Percentiles rank a stretch among this genome's conserved stretches.
Evolutionary conservation across 202 grass and related monocot genomes (phyloP).

Genomic region (Hordeum pubiflorum): DNA sequence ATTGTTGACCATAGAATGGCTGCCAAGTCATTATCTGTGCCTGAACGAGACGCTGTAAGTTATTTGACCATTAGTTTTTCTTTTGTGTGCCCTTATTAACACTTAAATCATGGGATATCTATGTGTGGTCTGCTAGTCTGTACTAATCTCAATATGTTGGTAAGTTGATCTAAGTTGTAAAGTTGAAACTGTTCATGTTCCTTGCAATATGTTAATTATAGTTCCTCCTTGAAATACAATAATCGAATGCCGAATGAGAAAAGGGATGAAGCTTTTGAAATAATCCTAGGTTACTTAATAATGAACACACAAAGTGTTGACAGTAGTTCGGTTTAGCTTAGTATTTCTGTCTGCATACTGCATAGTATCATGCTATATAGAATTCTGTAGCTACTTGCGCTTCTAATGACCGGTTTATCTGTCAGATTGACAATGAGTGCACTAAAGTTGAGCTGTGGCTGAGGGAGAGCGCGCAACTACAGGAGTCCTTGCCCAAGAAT

Average conservation of each 20-base stretch:
- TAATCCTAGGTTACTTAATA: neutral
- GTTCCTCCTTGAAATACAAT: neutral
- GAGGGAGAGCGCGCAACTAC: slow-evolving; percentile 52
- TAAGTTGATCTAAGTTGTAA: neutral
- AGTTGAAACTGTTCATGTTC: neutral
- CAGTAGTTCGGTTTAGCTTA: neutral
- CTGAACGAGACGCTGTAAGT: slow-evolving; percentile 67
- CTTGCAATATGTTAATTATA: neutral
- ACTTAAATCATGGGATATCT: neutral
- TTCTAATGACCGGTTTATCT: slow-evolving; percentile 9
- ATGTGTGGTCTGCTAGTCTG: neutral
- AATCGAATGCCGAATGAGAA: neutral
- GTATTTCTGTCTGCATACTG: neutral
- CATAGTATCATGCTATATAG: neutral
- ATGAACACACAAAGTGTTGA: neutral
- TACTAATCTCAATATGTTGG: neutral
- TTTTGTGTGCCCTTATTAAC: neutral
- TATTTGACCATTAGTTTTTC: neutral
- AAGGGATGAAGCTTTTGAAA: neutral
- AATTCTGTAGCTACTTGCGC: neutral
- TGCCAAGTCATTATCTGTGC: slow-evolving; percentile 49
- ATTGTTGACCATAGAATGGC: slow-evolving; percentile 60
- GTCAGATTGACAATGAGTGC: slow-evolving; percentile 67
- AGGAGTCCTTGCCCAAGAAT: slow-evolving; percentile 75
- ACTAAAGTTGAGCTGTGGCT: slow-evolving; percentile 80